Percentiles rank a stretch among this genome's conserved stretches.
phyloP scores from a whole-genome alignment of 2,329 filamentous ascomycete genomes.

The Peltaster fructicola region DNA sequence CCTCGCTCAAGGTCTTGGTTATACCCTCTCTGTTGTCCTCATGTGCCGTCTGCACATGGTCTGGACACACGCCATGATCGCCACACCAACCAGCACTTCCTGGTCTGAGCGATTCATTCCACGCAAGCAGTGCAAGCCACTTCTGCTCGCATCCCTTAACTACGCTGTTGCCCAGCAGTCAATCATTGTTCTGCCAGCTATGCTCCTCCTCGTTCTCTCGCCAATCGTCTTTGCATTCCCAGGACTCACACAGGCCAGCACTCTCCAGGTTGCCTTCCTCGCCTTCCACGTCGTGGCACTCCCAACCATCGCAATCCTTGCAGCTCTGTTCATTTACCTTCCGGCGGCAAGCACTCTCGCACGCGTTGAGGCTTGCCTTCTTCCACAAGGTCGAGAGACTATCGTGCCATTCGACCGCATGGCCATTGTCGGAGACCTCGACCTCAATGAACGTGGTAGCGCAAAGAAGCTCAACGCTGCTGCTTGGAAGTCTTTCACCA shows the following conservation, averaged over 20 bases:
- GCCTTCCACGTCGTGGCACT: slow-evolving; percentile 25
- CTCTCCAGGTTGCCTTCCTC: slow-evolving; percentile 9
- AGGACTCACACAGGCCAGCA: slow-evolving; percentile 19
- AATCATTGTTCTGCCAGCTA: slow-evolving; percentile 29
- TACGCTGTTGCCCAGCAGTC: slow-evolving; percentile 40
- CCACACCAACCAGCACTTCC: slow-evolving; percentile 47
- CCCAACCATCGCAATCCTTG: slow-evolving; percentile 24
- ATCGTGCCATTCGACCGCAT: slow-evolving; percentile 83
- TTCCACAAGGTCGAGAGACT: slow-evolving; percentile 63
- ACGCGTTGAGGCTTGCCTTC: slow-evolving; percentile 72
- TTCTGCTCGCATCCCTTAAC: slow-evolving; percentile 49
- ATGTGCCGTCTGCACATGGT: slow-evolving; percentile 55
- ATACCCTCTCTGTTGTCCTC: too few relatives aligned
- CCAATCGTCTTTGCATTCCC: slow-evolving; percentile 31
- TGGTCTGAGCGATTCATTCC: slow-evolving; percentile 48
- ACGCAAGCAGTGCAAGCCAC: slow-evolving; percentile 47
- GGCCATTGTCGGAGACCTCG: slow-evolving; percentile 48
- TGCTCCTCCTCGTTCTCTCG: too few relatives aligned
- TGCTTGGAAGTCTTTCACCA: slow-evolving; percentile 64
- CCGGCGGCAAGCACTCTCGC: slow-evolving; percentile 61
- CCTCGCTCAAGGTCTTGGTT: slow-evolving; percentile 39
- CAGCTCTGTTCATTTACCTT: slow-evolving; percentile 53
- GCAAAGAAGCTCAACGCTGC: slow-evolving; percentile 45
- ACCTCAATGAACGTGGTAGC: slow-evolving; percentile 51
- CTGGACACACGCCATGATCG: slow-evolving; percentile 79